These are phyloP conservation scores for Pleurostoma richardsiae DNA, from an alignment of 2,329 filamentous ascomycete genomes.

Conservation along the genomic window DNA sequence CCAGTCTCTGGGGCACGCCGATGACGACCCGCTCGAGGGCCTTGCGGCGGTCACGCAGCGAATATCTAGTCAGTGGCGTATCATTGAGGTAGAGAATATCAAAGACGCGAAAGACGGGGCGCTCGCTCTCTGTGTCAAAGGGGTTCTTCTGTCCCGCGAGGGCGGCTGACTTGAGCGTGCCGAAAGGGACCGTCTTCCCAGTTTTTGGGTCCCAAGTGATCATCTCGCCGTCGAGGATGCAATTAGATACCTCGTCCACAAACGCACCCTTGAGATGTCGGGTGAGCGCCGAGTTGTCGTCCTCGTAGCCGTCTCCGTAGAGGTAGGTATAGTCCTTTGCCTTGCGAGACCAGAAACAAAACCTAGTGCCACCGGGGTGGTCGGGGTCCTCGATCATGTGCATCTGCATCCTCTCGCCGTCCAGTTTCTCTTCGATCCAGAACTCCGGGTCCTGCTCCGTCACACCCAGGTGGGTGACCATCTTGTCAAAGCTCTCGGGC, in stretches of 20 bases:
- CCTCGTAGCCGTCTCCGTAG: conserved; percentile 73
- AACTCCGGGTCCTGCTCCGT: conserved; percentile 71
- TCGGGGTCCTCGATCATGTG: conserved; percentile 75
- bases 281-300: conserved; percentile 73
- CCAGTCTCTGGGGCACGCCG: conserved; percentile 68
- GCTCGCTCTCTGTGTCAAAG: conserved; percentile 55
- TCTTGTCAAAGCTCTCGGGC: conserved; percentile 69
- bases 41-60: conserved; percentile 71
- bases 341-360: conserved; percentile 91
- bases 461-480: conserved; percentile 63
- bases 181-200: conserved; percentile 83
- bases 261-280: conserved; percentile 77
- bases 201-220: conserved; percentile 91
- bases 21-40: conserved; percentile 70
- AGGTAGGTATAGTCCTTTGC: conserved; percentile 95
- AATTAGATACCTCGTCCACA: conserved; percentile 67
- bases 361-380: conserved; percentile 64
- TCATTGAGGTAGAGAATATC: conserved; percentile 90
- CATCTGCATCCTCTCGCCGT: conserved; percentile 95
- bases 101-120: conserved; percentile 81
- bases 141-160: conserved; percentile 73
- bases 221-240: conserved; percentile 97
- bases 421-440: conserved; percentile 97
- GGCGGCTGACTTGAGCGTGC: conserved; percentile 88
- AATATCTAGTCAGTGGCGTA: conserved; percentile 72